phyloP scores from a whole-genome alignment of 2,329 filamentous ascomycete genomes.

The Leptodontidium sp. region DNA sequence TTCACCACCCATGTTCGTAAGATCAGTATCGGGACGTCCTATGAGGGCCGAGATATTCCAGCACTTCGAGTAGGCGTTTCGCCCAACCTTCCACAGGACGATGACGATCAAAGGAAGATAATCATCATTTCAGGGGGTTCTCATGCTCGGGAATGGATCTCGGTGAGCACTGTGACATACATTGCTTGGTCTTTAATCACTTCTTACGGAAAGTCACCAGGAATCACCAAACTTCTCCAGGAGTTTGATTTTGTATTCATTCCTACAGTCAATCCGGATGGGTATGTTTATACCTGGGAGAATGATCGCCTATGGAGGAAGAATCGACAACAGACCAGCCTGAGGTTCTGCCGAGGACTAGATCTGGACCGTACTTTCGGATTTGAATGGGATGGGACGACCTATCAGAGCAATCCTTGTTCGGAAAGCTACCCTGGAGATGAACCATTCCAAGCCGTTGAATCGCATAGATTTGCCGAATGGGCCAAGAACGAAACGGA shows the following conservation, averaged over 20 bases:
- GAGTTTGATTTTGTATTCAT: slow-evolving; percentile 89
- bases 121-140: slow-evolving; percentile 84
- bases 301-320: slow-evolving; percentile 94
- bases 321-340: slow-evolving; percentile 82
- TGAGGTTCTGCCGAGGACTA: slow-evolving; percentile 85
- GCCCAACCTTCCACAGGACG: slow-evolving; percentile 55
- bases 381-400: slow-evolving; percentile 80
- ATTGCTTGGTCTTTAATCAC: slow-evolving; percentile 89
- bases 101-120: slow-evolving; percentile 68
- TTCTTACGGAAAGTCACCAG: slow-evolving; percentile 75
- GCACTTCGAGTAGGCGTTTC: slow-evolving; percentile 78
- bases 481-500: slow-evolving; percentile 85
- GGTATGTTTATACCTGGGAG: slow-evolving; percentile 93
- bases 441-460: slow-evolving; percentile 81
- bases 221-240: slow-evolving; percentile 80
- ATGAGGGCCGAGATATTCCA: slow-evolving; percentile 85
- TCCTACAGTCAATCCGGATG: slow-evolving; percentile 90
- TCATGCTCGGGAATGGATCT: slow-evolving; percentile 98
- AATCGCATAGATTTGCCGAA: slow-evolving; percentile 76
- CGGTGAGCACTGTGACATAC: slow-evolving; percentile 89
- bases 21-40: slow-evolving; percentile 82
- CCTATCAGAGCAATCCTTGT: slow-evolving; percentile 79
- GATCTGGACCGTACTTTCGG: slow-evolving; percentile 90
- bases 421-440: slow-evolving; percentile 90
- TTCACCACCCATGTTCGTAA: slow-evolving; percentile 82